Evolutionary conservation across 495 filamentous ascomycete genomes (phyloP), one percentile per base, ranked within the genome.

Genomic region (Tuber indicum): DNA sequence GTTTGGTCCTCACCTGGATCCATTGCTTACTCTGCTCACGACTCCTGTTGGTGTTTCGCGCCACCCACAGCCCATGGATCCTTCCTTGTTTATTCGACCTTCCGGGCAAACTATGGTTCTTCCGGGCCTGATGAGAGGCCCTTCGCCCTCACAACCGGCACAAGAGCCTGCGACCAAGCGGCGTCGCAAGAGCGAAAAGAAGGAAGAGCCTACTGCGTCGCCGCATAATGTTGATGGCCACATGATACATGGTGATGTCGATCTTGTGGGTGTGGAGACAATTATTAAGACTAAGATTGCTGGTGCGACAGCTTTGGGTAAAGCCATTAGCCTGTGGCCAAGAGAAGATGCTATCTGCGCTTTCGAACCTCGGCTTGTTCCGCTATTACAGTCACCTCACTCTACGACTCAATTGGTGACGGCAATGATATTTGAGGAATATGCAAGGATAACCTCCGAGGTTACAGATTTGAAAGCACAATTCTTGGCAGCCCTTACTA

Each of bases 161-260:
- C 74, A 76, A 21, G 88, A 89, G 76, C 87, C 88, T 46, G 85
- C 89, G 26, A 84, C 86, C 0, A 97, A 96, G 85, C 90, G 92
- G 74, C 89, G 93, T 46, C 90, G 93, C 79, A 94, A 93, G 82
- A 91, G 91, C 0, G 92, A 94, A 47, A 95, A 93, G 87, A 90
- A 91, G 70, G 92, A 94, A 78, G 89, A 92, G 36, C 84, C 89
- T n/a, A 85, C 89, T 42, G 83, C 89, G 0, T 90, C 91, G 21
- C 88, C 91, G 6, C 96, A 99, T 84, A 97, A 99, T 84, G 93
- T 99, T 49, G 96, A 99, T 83, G 96, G 93, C 26, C 94, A 96
- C 81, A 98, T 99, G 93, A 93, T 99, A 85, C 92, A 94, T 81
- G 96, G 96, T 69, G 96, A 99, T 82, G 91, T 98, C 74, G 96